Percentiles rank a stretch among this genome's conserved stretches.
Conservation (phyloP, 2,329 filamentous ascomycete genomes). For the Sporothrix pallida region DNA sequence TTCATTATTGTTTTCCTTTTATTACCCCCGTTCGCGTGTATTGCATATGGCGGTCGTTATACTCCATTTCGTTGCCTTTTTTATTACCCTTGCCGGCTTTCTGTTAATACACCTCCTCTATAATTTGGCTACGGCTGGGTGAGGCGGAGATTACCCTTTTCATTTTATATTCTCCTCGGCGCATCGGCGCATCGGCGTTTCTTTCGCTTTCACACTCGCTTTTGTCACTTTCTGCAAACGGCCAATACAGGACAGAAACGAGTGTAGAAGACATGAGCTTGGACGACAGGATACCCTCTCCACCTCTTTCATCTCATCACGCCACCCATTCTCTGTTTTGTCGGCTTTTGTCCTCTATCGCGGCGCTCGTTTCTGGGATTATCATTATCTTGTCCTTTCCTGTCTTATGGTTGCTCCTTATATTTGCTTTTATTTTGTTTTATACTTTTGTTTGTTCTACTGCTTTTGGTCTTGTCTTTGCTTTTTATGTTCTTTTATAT, state of each 20-base stretch:
- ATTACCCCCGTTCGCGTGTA: conserved; percentile 25
- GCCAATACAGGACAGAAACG: not conserved
- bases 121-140: not conserved
- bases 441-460: not conserved
- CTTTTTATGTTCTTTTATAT: conserved; percentile 20
- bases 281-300: not conserved
- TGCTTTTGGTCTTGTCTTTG: conserved; percentile 16
- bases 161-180: not conserved
- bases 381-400: not conserved
- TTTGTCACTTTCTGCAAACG: not conserved
- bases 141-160: not conserved
- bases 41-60: conserved; percentile 33
- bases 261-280: not conserved
- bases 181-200: conserved; percentile 12
- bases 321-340: not conserved
- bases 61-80: conserved; percentile 14
- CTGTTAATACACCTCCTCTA: not conserved
- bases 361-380: not conserved
- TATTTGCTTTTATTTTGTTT: not conserved
- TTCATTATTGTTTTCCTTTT: conserved; percentile 4
- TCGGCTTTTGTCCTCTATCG: not conserved
- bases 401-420: not conserved
- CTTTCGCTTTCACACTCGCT: not conserved
- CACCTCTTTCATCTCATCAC: not conserved
- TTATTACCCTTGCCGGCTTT: not conserved